Base-by-base conservation (phyloP, 306 rosid genomes). In the Dryas drummondii region DNA sequence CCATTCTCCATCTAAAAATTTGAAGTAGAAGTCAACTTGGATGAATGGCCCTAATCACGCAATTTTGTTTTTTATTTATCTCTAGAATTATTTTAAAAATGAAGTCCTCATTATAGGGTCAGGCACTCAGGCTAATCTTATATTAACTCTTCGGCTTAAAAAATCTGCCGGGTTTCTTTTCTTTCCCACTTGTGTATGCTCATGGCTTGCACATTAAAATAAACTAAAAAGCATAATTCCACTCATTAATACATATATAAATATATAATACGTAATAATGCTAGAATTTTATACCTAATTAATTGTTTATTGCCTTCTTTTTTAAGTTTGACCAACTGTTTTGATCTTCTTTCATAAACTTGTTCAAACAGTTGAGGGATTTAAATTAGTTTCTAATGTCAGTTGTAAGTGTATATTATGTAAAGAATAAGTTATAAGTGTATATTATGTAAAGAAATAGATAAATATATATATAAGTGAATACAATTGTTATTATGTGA, bases 291-390 rank as follows among this genome's bases (percentile, higher is more conserved):
- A n/a, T 32, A 48, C 7, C 4, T 6, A 50, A 47, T 12, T 40
- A 49, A 42, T 68, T 57, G 27, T 17, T 54, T 63, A 54, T 54
- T 53, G 44, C 44, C 8, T 53, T 32, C 53, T 75, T 80, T 47
- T 6, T 11, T 19, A 41, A 53, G 27, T 67, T 70, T 63, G 83
- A 74, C 76, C 72, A 48, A 48, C 41, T 57, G 67, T 66, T 15
- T 6, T 70, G 71, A 52, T 40, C 65, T 70, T 52, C 68, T 56
- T 68, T 73, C 64, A 59, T 60, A 16, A 53, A 26, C 22, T 57
- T 56, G 70, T 73, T 70, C 19, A 61, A 64, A 48, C 61, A 6
- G 9, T 16, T 41, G 46, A 16, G 22, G n/a, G 63, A 26, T 52
- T 52, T 41, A 22, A 44, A n/a, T 44, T 17, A 44, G 26, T 22